phyloP scores from a whole-genome alignment of 2,329 filamentous ascomycete genomes.

The Canariomyces notabilis region DNA sequence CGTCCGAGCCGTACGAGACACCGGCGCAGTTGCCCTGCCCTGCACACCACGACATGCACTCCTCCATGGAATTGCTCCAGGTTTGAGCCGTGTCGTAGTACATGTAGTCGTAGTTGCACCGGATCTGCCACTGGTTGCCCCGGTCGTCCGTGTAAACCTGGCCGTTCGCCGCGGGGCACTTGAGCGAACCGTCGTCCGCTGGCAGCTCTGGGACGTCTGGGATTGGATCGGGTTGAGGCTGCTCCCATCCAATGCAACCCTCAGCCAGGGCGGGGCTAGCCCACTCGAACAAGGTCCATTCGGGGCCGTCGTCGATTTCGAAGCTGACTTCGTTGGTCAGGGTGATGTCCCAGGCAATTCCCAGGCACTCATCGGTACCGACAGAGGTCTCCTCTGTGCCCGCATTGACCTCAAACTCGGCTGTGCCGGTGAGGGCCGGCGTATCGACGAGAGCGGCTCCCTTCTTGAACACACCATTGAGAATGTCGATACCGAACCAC shows the following conservation, averaged over 20 bases:
- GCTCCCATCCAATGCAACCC: constrained; percentile 2
- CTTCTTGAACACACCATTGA: constrained; percentile 8
- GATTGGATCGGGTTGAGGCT: neutral
- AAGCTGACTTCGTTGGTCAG: constrained; percentile 9
- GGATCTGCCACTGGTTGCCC: constrained; percentile 7
- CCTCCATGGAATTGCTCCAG: neutral
- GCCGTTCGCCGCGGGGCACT: constrained; percentile 1
- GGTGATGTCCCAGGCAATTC: constrained; percentile 3
- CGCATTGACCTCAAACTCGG: constrained; percentile 4
- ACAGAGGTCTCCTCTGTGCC: constrained; percentile 1
- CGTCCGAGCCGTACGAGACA: neutral
- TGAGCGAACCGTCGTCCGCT: neutral
- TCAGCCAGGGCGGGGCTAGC: constrained; percentile 7
- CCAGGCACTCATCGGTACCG: constrained; percentile 4
- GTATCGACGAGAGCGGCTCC: constrained; percentile 5
- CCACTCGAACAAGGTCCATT: constrained; percentile 1
- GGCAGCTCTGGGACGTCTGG: neutral
- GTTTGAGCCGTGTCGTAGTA: neutral
- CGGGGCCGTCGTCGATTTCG: constrained; percentile 2
- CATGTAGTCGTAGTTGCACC: constrained; percentile 3
- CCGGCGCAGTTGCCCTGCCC: constrained; percentile 1
- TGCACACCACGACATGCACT: constrained; percentile 4
- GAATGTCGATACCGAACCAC: constrained; percentile 7
- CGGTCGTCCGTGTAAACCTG: constrained; percentile 4
- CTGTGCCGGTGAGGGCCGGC: neutral